These are phyloP conservation scores for Nannochloropsis oceanica DNA, from an alignment of 108 stramenopile species.

Conservation along the genomic window DNA sequence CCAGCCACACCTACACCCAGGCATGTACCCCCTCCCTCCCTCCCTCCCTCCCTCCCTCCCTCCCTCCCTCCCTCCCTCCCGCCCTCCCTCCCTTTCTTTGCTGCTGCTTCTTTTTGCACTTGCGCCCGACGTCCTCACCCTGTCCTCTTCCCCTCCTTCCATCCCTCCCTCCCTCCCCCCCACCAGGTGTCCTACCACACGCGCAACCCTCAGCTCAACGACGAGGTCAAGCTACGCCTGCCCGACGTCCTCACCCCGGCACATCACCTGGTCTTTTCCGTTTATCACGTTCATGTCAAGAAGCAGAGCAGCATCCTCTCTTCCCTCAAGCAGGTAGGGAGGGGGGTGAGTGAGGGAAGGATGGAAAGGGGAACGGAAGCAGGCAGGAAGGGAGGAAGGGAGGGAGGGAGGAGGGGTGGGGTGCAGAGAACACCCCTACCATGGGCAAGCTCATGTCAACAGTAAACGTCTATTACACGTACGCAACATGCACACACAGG, in stretches of 20 bases:
- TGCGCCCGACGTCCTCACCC: neutral
- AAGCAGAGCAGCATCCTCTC: too few species aligned
- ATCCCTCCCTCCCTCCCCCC: neutral
- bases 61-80: too few species aligned
- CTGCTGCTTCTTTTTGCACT: neutral
- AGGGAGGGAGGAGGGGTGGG: too few species aligned
- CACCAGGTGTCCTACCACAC: slow-evolving; percentile 19
- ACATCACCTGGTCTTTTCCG: slow-evolving; percentile 29
- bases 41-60: too few species aligned
- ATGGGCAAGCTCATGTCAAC: too few species aligned
- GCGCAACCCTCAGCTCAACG: slow-evolving; percentile 15
- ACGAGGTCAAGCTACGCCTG: slow-evolving; percentile 32
- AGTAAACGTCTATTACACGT: too few species aligned
- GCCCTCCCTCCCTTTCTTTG: neutral
- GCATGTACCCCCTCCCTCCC: neutral
- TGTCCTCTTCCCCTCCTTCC: neutral
- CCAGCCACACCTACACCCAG: slow-evolving; percentile 2
- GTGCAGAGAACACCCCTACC: too few species aligned
- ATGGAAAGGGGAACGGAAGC: too few species aligned
- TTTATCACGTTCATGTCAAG: slow-evolving; percentile 33
- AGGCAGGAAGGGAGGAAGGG: too few species aligned
- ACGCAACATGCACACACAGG: too few species aligned
- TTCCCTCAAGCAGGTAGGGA: too few species aligned
- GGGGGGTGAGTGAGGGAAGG: too few species aligned
- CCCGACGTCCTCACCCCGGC: slow-evolving; percentile 11